Evolutionary conservation across 208 protist species (phyloP), one percentile per base, ranked within the genome.

Genomic region (Crithidia brevicula): DNA sequence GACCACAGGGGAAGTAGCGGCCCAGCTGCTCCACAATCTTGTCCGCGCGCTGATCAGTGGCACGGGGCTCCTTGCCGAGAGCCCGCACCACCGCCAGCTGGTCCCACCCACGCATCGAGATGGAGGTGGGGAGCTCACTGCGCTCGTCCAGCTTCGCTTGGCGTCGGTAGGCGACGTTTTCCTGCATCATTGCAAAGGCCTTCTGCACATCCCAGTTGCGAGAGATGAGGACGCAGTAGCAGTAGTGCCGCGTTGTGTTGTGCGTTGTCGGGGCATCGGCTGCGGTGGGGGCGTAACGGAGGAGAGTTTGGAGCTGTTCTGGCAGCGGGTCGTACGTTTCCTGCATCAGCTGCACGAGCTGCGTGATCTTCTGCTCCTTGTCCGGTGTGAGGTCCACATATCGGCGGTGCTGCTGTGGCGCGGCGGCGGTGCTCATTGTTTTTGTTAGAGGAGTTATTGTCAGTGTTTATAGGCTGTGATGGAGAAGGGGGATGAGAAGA

Each of bases 61-160:
- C 27, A 8, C 65, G 65, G 16, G 15, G 54, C 27, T 52, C 45
- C 34, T 63, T 62, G 11, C 72, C 25, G 40, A 60, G 51, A 11
- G 56, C 59, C 11, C 31, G 34, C 15, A 81, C 45, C 46, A 50
- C 63, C 9, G 61, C 49, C 64, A 47, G 42, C 45, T 83, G 53
- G 30, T 88, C 74, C 51, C 63, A 91, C 16, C 86, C 86, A n/a
- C 86, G 86, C 13, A 90, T 11, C 11, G 72, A 74, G 18, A 88
- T 67, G 0, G 86, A 57, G 5, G 78, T 54, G 0, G 83, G 86
- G 33, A 88, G 73, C 49, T 77, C 30, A 30, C 58, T 71, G 25
- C 79, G 61, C 18, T 81, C 74, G 46, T 93, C 82, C 16, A 89
- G 51, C 38, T 75, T 59, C 13, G 47, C 25, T 4, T 52, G 10